These are phyloP conservation scores for Mycena metata DNA, from an alignment of 768 basidiomycete species.

Conservation along the genomic window DNA sequence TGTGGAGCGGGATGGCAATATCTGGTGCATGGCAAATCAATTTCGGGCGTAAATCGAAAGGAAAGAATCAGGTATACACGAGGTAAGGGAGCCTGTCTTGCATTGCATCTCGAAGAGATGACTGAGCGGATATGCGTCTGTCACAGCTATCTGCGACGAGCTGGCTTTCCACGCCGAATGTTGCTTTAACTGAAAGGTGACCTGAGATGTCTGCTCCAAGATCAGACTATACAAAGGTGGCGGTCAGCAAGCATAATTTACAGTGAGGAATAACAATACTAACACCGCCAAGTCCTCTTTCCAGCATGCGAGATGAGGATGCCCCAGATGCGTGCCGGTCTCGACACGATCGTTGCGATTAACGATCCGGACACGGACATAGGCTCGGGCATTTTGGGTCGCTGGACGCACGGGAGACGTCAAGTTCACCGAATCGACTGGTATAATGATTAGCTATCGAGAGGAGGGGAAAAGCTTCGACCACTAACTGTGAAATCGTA, in stretches of 20 bases:
- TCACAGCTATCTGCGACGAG: background rate
- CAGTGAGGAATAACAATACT: background rate
- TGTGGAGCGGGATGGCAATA: constrained; percentile 1
- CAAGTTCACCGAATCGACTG: constrained; percentile 4
- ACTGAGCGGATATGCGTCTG: background rate
- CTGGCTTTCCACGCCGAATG: background rate
- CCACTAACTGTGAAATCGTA: constrained; percentile 22
- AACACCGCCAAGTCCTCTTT: constrained; percentile 2
- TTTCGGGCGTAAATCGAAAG: background rate
- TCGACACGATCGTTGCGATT: constrained; percentile 8
- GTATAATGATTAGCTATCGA: background rate
- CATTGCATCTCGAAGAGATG: constrained; percentile 13
- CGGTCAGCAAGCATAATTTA: background rate
- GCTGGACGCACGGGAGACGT: background rate
- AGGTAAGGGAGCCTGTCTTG: background rate
- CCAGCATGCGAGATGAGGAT: background rate
- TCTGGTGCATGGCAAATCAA: background rate
- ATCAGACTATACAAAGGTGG: background rate
- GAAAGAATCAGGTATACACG: background rate
- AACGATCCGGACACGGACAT: constrained; percentile 3
- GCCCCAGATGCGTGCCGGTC: constrained; percentile 1
- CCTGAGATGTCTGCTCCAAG: background rate
- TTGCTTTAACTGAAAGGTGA: constrained; percentile 4
- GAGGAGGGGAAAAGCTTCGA: background rate
- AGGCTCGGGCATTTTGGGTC: background rate